A percentile compares a stretch with the other conserved stretches of the same genome.
Evolutionary conservation across 495 filamentous ascomycete genomes (phyloP).

Genomic region (Schizothecium vesticola): DNA sequence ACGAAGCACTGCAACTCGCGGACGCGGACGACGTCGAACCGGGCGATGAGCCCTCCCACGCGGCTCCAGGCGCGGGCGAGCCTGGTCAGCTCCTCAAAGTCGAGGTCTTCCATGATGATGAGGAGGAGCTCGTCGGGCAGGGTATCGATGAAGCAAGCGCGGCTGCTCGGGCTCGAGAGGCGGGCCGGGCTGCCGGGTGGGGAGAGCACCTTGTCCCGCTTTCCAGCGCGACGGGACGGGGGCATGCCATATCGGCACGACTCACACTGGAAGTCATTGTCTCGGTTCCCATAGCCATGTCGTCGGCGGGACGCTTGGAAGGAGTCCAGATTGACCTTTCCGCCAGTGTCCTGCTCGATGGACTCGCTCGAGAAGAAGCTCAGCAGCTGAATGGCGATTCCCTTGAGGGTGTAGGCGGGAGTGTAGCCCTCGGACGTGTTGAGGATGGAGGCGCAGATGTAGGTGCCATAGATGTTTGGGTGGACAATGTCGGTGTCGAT

Average conservation of each 20-base stretch:
- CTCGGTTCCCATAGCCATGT: background rate
- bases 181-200: background rate
- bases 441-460: slow-evolving; percentile 48
- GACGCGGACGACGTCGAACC: slow-evolving; percentile 39
- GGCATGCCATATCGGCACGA: background rate
- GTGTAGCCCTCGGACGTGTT: slow-evolving; percentile 38
- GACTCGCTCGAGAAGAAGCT: slow-evolving; percentile 55
- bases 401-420: slow-evolving; percentile 47
- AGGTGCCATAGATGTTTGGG: slow-evolving; percentile 46
- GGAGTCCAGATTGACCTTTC: background rate
- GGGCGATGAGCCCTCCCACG: slow-evolving; percentile 30
- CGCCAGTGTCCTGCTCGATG: slow-evolving; percentile 35
- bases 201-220: background rate
- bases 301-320: background rate
- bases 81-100: slow-evolving; percentile 33
- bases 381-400: slow-evolving; percentile 49
- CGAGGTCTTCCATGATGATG: slow-evolving; percentile 32
- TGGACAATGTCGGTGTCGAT: slow-evolving; percentile 49
- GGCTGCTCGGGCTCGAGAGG: background rate
- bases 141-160: slow-evolving; percentile 13
- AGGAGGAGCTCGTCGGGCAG: slow-evolving; percentile 42
- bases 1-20: slow-evolving; percentile 49
- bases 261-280: slow-evolving; percentile 1
- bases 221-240: background rate
- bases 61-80: slow-evolving; percentile 36